phyloP scores from a whole-genome alignment of 345 rosid species.

The Ricinus communis region DNA sequence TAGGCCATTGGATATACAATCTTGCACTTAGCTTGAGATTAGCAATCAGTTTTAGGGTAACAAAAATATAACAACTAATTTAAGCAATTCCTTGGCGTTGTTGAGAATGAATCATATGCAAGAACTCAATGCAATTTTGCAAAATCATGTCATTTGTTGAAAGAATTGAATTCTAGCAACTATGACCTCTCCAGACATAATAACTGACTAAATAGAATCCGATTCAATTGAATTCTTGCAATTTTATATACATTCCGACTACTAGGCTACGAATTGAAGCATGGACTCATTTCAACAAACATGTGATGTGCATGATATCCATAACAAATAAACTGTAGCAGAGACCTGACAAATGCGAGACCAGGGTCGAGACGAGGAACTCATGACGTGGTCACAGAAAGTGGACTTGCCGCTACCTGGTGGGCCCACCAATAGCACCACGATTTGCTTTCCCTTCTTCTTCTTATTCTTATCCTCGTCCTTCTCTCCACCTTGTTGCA shows the following conservation, averaged over 20 bases:
- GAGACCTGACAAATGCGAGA: constrained; percentile 88
- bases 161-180: no score
- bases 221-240: no score
- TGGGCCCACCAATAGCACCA: constrained; percentile 65
- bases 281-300: constrained; percentile 44
- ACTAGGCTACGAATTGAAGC: not conserved
- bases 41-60: not conserved
- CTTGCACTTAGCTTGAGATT: not conserved
- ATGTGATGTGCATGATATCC: constrained; percentile 9
- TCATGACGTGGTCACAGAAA: constrained; percentile 66
- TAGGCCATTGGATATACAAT: no score
- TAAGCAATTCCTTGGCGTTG: no score
- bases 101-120: no score
- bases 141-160: no score
- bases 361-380: constrained; percentile 68
- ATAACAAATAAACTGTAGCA: not conserved
- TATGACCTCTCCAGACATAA: no score
- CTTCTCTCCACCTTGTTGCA: constrained; percentile 35
- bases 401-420: constrained; percentile 98
- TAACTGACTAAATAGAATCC: no score
- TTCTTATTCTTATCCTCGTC: constrained; percentile 34
- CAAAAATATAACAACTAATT: not conserved
- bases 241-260: no score
- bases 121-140: no score
- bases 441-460: constrained; percentile 37